Conservation (phyloP, 2,329 filamentous ascomycete species). For the Pleurostoma richardsiae region DNA sequence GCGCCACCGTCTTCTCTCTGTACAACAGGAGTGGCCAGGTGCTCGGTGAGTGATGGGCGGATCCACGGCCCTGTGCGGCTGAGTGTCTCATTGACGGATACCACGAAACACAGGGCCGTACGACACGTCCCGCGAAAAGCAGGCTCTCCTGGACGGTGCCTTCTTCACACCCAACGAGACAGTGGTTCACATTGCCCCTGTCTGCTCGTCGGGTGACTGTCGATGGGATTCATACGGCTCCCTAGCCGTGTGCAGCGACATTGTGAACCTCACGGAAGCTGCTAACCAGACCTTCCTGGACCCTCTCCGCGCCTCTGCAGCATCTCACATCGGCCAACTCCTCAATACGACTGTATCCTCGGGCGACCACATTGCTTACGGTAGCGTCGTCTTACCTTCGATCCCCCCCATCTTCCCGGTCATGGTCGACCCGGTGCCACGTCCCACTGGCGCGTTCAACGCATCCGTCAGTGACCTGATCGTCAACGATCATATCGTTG, state of each 20-base stretch:
- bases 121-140: not conserved
- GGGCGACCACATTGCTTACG: not conserved
- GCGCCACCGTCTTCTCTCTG: not conserved
- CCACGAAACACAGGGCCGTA: not conserved
- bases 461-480: slow-evolving; percentile 8
- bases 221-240: slow-evolving; percentile 11
- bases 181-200: not conserved
- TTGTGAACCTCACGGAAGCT: slow-evolving; percentile 10
- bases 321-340: slow-evolving; percentile 5
- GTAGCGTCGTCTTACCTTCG: not conserved
- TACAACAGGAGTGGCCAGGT: slow-evolving; percentile 1
- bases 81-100: not conserved
- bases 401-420: slow-evolving; percentile 9
- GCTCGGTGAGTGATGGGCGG: not conserved
- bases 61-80: not conserved
- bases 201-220: slow-evolving; percentile 12
- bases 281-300: slow-evolving; percentile 5
- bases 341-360: slow-evolving; percentile 5
- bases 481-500: slow-evolving; percentile 12
- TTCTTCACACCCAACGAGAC: slow-evolving; percentile 3
- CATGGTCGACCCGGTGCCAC: slow-evolving; percentile 6
- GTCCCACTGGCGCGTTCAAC: slow-evolving; percentile 11
- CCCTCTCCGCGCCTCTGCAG: slow-evolving; percentile 4
- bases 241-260: slow-evolving; percentile 11
- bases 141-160: slow-evolving; percentile 1